Percentiles rank a stretch among this genome's conserved stretches.
phyloP scores from a whole-genome alignment of 148 eudicot species.

The Chenopodium quinoa region DNA sequence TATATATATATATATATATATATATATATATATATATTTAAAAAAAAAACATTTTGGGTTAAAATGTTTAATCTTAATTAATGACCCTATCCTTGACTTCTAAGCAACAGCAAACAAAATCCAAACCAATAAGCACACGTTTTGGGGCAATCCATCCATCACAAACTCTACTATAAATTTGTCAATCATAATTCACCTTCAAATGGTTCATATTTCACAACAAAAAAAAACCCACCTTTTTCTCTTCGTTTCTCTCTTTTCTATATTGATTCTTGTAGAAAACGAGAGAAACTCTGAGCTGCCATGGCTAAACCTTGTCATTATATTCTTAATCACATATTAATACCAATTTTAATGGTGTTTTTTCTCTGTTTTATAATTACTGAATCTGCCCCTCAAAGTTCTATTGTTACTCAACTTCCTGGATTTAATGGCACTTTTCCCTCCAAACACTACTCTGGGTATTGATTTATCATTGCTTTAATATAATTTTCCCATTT shows the following conservation, averaged over 20 bases:
- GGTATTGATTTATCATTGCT: slow-evolving; percentile 40
- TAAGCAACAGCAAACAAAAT: slow-evolving; percentile 20
- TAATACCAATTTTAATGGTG: background rate
- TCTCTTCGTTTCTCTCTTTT: background rate
- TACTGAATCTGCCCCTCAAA: slow-evolving; percentile 65
- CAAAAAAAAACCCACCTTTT: background rate
- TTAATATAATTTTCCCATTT: background rate
- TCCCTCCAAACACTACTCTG: slow-evolving; percentile 85
- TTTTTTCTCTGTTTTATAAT: slow-evolving; percentile 21
- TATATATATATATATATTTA: no score
- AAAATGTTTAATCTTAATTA: background rate
- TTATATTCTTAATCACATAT: background rate
- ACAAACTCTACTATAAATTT: slow-evolving; percentile 15
- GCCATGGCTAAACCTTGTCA: slow-evolving; percentile 14
- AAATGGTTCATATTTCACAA: background rate
- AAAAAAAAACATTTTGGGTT: background rate
- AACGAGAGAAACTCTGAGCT: slow-evolving; percentile 7
- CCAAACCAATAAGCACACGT: background rate
- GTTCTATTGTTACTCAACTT: slow-evolving; percentile 54
- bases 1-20: no score
- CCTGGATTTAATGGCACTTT: slow-evolving; percentile 85
- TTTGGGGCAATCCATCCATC: background rate
- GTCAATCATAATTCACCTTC: background rate
- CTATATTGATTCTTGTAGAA: background rate
- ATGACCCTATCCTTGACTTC: slow-evolving; percentile 20